phyloP scores from a whole-genome alignment of 768 basidiomycete genomes.

The Pholiota conissans region DNA sequence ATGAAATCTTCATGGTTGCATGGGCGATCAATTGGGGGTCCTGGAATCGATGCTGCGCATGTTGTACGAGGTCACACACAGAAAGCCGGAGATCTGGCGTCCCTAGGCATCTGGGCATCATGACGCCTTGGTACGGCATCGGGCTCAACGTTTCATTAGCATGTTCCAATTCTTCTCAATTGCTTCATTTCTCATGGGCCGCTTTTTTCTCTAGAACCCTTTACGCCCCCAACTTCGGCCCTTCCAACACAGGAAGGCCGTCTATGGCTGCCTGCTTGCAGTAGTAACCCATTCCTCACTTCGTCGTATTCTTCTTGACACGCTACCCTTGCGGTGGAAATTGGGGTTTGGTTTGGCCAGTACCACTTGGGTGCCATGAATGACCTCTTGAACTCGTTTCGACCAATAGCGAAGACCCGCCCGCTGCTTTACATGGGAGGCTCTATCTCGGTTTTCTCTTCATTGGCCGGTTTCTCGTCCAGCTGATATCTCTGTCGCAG shows the following conservation, averaged over 20 bases:
- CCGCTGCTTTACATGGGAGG: neutral
- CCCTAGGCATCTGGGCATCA: slow-evolving; percentile 13
- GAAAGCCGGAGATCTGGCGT: slow-evolving; percentile 23
- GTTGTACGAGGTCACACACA: slow-evolving; percentile 28
- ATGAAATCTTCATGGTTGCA: slow-evolving; percentile 56
- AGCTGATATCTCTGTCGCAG: slow-evolving; percentile 1
- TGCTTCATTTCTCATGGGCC: slow-evolving; percentile 15
- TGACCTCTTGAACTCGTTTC: slow-evolving; percentile 20
- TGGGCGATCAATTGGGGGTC: slow-evolving; percentile 21
- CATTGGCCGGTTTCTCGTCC: slow-evolving; percentile 12
- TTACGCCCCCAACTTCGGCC: slow-evolving; percentile 40
- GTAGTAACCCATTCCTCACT: slow-evolving; percentile 39
- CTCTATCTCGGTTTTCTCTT: slow-evolving; percentile 2
- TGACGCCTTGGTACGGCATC: slow-evolving; percentile 29
- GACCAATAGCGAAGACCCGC: slow-evolving; percentile 19
- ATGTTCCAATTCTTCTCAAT: slow-evolving; percentile 3
- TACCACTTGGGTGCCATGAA: slow-evolving; percentile 24
- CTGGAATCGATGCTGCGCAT: slow-evolving; percentile 5
- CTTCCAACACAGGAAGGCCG: slow-evolving; percentile 43
- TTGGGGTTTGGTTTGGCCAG: slow-evolving; percentile 16
- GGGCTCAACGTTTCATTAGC: slow-evolving; percentile 2
- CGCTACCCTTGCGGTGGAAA: slow-evolving; percentile 17
- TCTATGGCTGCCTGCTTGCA: slow-evolving; percentile 31
- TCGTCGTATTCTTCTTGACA: slow-evolving; percentile 25
- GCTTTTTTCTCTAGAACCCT: slow-evolving; percentile 13